phyloP scores from a whole-genome alignment of 1,284 basidiomycete genomes.

The Boletus mariae region DNA sequence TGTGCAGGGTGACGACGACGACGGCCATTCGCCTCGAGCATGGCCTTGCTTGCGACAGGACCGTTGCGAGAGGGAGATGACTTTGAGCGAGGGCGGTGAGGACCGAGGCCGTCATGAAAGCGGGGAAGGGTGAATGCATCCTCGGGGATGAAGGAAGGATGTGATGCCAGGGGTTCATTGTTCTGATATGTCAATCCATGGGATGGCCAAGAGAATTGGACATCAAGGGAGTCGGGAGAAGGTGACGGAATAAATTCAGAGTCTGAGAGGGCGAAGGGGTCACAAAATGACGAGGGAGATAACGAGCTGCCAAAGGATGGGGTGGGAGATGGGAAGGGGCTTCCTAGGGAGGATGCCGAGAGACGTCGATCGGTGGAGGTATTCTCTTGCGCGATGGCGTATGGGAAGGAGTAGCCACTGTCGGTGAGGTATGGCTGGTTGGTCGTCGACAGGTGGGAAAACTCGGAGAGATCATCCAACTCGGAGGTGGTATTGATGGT shows the following conservation, averaged over 20 bases:
- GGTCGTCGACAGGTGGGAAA: slow-evolving; percentile 14
- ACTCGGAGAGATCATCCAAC: slow-evolving; percentile 22
- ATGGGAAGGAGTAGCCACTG: slow-evolving; percentile 5
- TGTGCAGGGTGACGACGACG: slow-evolving; percentile 31
- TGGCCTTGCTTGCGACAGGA: slow-evolving; percentile 32
- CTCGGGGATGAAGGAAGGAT: neutral
- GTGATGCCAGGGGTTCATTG: slow-evolving; percentile 7
- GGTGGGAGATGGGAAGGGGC: slow-evolving; percentile 23
- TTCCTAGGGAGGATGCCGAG: slow-evolving; percentile 16
- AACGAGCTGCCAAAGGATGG: slow-evolving; percentile 25
- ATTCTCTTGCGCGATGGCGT: slow-evolving; percentile 12
- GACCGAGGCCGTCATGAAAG: neutral
- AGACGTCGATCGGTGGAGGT: slow-evolving; percentile 5
- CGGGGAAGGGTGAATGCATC: neutral
- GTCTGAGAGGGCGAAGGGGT: slow-evolving; percentile 16
- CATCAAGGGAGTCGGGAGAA: slow-evolving; percentile 23
- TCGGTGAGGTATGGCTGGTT: slow-evolving; percentile 10
- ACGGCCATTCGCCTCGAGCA: slow-evolving; percentile 31
- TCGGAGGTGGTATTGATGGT: slow-evolving; percentile 1
- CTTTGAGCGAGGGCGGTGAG: slow-evolving; percentile 18
- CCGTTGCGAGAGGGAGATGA: slow-evolving; percentile 15
- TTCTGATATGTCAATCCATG: slow-evolving; percentile 2
- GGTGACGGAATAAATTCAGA: slow-evolving; percentile 18
- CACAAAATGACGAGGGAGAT: slow-evolving; percentile 21
- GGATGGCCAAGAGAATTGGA: slow-evolving; percentile 1